Evolutionary conservation across 345 rosid species (phyloP), one percentile per base, ranked within the genome.

Genomic region (Corchorus capsularis): DNA sequence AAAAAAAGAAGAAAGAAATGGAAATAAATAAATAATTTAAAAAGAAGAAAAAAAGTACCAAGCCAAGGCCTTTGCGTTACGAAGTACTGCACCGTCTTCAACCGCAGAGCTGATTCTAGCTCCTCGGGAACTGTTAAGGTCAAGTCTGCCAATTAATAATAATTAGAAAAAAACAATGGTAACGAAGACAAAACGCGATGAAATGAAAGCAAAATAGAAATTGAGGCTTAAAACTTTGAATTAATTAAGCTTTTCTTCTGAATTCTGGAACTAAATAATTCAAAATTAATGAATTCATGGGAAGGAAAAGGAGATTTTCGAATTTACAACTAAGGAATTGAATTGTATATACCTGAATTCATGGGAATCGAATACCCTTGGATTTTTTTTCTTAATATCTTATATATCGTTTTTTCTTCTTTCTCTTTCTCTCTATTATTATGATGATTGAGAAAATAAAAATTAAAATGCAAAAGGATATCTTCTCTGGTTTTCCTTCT

Each of bases 21-120:
- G 27, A 27, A 27, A 27, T 27, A 27, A 1, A 27, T 27, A 27
- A 27, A 27, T 27, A 27, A 27, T 27, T 13, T 22, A 54, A 37
- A 55, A 69, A 12, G 47, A 9, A 39, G 56, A 62, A 17, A 1
- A 61, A 56, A 2, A 71, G 73, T 90, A 95, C 99, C 98, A 47
- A 95, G 93, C 99, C 99, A 95, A 22, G 98, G 99, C 73, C 98
- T 89, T 55, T 79, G 86, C 6, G 94, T 89, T 13, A 91, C 87
- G 47, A 87, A 85, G 86, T 86, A 90, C 75, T 82, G 92, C 10
- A 87, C 84, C 19, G 88, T 90, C 92, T 81, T 95, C 84, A 90
- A 80, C 76, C 86, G 92, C 86, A 93, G 79, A 72, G 92, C 96
- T 50, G 93, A 84, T 81, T 95, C 98, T 8, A 93, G 93, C 83